Base-by-base conservation (phyloP, 2,329 filamentous ascomycete genomes). In the Xylariaceae sp. region DNA sequence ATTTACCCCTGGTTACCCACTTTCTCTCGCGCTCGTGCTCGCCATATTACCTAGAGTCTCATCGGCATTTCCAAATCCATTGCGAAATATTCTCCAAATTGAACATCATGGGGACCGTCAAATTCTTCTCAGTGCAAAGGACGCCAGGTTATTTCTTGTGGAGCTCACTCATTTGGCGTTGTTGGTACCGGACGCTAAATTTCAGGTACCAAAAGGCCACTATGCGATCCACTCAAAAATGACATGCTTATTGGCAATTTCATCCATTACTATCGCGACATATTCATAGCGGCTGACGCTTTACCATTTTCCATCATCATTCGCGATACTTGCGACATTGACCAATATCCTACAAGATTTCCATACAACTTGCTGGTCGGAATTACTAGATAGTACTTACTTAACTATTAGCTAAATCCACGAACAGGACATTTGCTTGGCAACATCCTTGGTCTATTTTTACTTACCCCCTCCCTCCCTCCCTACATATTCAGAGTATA, bases 381-480 rank as follows among this genome's bases (percentile, higher is more conserved):
- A n/a, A 24, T 48, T 44, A 11, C 28, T 47, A 46, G 36, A 59
- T 54, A 51, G 12, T 29, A 50, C 29, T 44, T 51, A 46, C 48
- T 62, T 56, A 50, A 62, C 41, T 34, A 62, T 62, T 62, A 62
- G 59, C 59, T 62, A 62, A 61, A 31, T 17, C 29, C 44, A 45
- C 44, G 19, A 33, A 43, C 12, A 29, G 14, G 29, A 36, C 40
- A 45, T 44, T 47, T 48, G 48, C 33, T 53, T 43, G 26, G 34
- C 31, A 34, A 8, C 48, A 49, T 6, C 12, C 17, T 48, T 4
- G 31, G 8, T 45, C 36, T 46, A 49, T 44, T 49, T 45, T 29
- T 41, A 31, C 44, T 26, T 21, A 36, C 33, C 33, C 8, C 33
- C 40, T 36, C 37, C 36, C 26, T 45, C 34, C 31, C 41, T 31